A percentile compares a stretch with the other conserved stretches of the same genome.
Evolutionary conservation across 1,284 basidiomycete genomes (phyloP).

Genomic region (Irpex lacteus): DNA sequence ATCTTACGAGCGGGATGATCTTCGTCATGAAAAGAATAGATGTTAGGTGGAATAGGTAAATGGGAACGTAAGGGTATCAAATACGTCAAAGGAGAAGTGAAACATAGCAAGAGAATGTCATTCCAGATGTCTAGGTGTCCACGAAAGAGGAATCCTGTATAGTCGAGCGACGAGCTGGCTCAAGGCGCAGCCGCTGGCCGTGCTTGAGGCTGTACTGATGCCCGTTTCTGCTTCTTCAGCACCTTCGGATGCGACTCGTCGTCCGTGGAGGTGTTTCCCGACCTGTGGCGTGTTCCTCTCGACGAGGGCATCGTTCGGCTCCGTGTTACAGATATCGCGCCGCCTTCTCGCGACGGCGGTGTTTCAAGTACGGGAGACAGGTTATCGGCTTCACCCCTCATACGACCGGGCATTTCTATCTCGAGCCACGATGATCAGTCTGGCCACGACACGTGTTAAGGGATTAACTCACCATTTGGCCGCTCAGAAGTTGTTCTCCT

Average conservation of each 20-base stretch:
- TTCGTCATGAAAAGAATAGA: not conserved
- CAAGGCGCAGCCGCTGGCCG: conserved; percentile 10
- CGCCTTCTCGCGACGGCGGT: conserved; percentile 28
- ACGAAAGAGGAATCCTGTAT: not conserved
- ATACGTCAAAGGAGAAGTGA: not conserved
- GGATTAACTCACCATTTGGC: conserved; percentile 37
- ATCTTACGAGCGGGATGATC: not conserved
- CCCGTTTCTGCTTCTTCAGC: conserved; percentile 48
- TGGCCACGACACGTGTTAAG: conserved; percentile 1
- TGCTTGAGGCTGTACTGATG: conserved; percentile 32
- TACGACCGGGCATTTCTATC: conserved; percentile 16
- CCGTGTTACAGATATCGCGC: conserved; percentile 44
- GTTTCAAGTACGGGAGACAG: conserved; percentile 45
- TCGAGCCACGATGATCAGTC: conserved; percentile 5
- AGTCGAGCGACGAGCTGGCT: not conserved
- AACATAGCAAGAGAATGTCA: not conserved
- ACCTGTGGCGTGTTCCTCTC: conserved; percentile 17
- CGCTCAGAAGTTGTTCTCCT: conserved; percentile 57
- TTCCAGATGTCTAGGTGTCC: conserved; percentile 7
- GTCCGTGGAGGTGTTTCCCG: conserved; percentile 19
- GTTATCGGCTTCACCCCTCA: conserved; percentile 22
- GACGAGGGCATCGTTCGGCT: conserved; percentile 59
- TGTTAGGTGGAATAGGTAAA: not conserved
- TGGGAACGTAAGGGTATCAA: not conserved
- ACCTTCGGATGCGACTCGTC: conserved; percentile 41